Base-by-base conservation (phyloP, 352 stramenopile species). In the Phytophthora sp. region DNA sequence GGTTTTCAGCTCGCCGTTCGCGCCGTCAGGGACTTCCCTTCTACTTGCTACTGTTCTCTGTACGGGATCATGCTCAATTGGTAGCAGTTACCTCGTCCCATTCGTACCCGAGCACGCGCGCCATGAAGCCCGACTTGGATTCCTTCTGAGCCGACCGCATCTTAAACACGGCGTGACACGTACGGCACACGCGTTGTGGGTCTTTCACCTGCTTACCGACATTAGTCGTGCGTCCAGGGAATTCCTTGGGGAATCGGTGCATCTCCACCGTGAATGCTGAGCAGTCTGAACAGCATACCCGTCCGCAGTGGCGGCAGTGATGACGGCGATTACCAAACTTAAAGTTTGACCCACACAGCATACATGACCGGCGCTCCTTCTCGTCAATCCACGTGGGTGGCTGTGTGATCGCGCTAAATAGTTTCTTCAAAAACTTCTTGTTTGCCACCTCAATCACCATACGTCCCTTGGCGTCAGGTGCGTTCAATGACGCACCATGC, bases 151-250 rank as follows among this genome's bases (percentile, higher is more conserved):
- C 83, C 24, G 71, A 73, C 9, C 85, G 85, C 74, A 91, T 88
- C 70, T 95, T 95, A 69, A 95, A 95, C 57, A 95, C 85, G 41
- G 79, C 84, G 66, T 94, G 80, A 53, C 87, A 95, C 47, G 87
- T 91, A 39, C 82, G 80, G 58, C 87, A 95, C 45, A 95, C 85
- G 27, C 87, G 87, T 69, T 95, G 85, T 46, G 80, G 69, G 59
- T 95, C 87, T 53, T 90, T 95, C 31, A 88, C 80, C 18, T 74
- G 62, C 51, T 94, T 94, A 53, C 81, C 84, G 9, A 71, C 80
- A 38, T 50, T 77, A 29, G 79, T 91, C 49, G 80, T 70, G 11
- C 85, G 82, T 16, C 82, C 85, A 13, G 87, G 82, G 57, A 95
- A 95, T 27, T 93, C 82, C 51, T 93, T 90, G n/a, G 87, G 87